Conservation (phyloP, 129 eudicot genomes). For the Solidago caesia region DNA sequence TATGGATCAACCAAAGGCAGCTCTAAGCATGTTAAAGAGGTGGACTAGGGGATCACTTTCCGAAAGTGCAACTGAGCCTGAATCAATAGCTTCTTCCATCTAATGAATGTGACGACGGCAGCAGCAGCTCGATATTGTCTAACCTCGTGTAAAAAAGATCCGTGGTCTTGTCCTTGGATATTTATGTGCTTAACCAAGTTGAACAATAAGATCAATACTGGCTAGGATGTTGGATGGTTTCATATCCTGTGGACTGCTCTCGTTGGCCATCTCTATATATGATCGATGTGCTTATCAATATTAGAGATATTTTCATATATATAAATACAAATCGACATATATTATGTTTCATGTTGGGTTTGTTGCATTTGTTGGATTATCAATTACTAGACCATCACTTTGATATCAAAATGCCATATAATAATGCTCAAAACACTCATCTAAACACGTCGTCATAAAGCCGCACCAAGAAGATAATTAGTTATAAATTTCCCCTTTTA, state of each 20-base stretch:
- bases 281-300: neutral
- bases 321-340: no score
- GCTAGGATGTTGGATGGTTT: constrained; percentile 26
- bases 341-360: constrained; percentile 1
- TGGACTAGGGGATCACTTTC: constrained; percentile 75
- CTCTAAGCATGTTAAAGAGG: constrained; percentile 80
- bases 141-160: neutral
- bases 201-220: neutral
- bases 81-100: constrained; percentile 51
- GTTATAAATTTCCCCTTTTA: no score
- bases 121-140: constrained; percentile 10
- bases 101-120: constrained; percentile 20
- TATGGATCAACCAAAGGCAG: constrained; percentile 95
- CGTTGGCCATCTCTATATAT: constrained; percentile 10
- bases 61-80: constrained; percentile 29
- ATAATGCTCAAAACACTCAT: no score
- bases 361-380: no score
- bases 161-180: constrained; percentile 14
- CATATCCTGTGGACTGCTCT: neutral
- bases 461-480: no score
- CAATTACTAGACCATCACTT: no score
- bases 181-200: constrained; percentile 4
- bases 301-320: no score
- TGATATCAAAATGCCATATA: no score
- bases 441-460: no score